phyloP scores from a whole-genome alignment of 2,329 filamentous ascomycete species.

The Fusarium coicis region DNA sequence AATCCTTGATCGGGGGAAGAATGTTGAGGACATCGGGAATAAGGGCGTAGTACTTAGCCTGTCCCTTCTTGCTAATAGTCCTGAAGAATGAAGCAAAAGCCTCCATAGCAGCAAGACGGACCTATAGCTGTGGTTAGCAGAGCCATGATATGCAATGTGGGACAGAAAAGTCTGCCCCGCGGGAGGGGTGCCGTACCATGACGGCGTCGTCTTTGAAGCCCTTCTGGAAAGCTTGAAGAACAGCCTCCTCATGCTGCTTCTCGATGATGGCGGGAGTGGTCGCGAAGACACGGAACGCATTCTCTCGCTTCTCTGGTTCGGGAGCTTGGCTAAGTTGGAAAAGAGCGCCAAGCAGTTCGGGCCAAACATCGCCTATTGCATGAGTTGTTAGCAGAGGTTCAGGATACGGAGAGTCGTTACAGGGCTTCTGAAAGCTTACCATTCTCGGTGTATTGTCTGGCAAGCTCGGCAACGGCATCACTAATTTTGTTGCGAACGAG shows the following conservation, averaged over 20 bases:
- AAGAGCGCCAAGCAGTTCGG: slow-evolving; percentile 84
- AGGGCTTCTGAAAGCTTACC: slow-evolving; percentile 65
- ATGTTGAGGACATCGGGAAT: slow-evolving; percentile 95
- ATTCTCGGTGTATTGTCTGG: slow-evolving; percentile 92
- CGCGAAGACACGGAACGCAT: slow-evolving; percentile 93
- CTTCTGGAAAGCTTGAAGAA: slow-evolving; percentile 86
- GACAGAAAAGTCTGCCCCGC: slow-evolving; percentile 13
- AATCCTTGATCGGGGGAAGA: slow-evolving; percentile 91
- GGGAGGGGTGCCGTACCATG: slow-evolving; percentile 62
- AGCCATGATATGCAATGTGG: slow-evolving; percentile 2
- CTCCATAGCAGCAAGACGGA: slow-evolving; percentile 93
- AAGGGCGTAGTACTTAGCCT: slow-evolving; percentile 86
- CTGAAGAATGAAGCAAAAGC: slow-evolving; percentile 97
- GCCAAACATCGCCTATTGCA: slow-evolving; percentile 80
- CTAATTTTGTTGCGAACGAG: slow-evolving; percentile 93
- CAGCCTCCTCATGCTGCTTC: slow-evolving; percentile 92
- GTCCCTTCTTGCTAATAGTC: slow-evolving; percentile 86
- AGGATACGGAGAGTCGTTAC: neutral
- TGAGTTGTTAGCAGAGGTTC: slow-evolving; percentile 30
- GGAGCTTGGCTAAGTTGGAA: slow-evolving; percentile 91
- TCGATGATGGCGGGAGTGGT: slow-evolving; percentile 96
- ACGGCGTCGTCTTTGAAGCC: slow-evolving; percentile 92
- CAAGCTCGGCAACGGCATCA: slow-evolving; percentile 96
- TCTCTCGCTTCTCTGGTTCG: slow-evolving; percentile 87
- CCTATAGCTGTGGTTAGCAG: slow-evolving; percentile 59